These are phyloP conservation scores for Funneliformis caledonium DNA, from an alignment of 371 early-diverging fungal species.

Conservation along the genomic window DNA sequence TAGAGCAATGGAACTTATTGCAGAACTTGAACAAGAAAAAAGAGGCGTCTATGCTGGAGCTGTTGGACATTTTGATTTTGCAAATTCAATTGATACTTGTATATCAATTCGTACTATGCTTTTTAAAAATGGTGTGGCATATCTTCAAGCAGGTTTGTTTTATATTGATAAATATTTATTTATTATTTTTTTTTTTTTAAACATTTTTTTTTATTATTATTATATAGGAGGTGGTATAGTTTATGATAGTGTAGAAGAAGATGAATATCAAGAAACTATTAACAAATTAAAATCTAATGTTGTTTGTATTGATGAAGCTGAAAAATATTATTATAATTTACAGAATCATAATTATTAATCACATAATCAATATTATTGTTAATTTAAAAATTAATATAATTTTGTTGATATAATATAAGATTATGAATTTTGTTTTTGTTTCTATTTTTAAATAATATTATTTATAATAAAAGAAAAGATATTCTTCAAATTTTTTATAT, in stretches of 20 bases:
- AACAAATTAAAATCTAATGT: conserved; percentile 93
- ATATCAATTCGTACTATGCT: conserved; percentile 98
- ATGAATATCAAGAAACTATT: conserved; percentile 94
- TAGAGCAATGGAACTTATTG: conserved; percentile 92
- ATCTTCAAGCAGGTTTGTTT: conserved; percentile 79
- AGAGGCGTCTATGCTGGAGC: conserved; percentile 97
- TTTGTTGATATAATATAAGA: too few relatives aligned
- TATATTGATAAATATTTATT: background rate
- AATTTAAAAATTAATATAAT: background rate
- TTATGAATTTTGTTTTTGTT: too few relatives aligned
- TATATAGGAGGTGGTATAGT: conserved; percentile 91
- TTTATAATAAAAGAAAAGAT: too few relatives aligned
- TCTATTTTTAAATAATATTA: too few relatives aligned
- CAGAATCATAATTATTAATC: conserved; percentile 41
- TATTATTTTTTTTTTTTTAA: background rate
- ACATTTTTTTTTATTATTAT: background rate
- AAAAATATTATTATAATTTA: conserved; percentile 63
- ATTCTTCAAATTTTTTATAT: too few relatives aligned
- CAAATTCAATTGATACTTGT: conserved; percentile 92
- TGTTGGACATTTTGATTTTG: conserved; percentile 94
- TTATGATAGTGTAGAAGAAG: conserved; percentile 88
- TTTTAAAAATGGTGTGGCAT: conserved; percentile 92
- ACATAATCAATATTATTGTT: background rate
- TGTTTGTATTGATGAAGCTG: conserved; percentile 84
- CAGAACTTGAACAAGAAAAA: conserved; percentile 86